Conservation (phyloP, 768 basidiomycete species). For the Daedalea quercina region DNA sequence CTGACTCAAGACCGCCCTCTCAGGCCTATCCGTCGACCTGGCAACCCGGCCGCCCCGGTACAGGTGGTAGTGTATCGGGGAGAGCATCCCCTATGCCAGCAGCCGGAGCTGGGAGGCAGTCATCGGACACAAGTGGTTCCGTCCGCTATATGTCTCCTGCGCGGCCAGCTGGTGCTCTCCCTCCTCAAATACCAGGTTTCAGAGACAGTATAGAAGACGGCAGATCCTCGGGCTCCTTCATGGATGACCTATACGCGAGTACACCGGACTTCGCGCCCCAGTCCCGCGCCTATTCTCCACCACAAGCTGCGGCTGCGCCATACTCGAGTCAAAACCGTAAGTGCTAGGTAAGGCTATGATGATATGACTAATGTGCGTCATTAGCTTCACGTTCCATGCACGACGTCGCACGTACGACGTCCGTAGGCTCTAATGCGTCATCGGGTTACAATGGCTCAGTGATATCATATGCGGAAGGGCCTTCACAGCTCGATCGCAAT, state of each 20-base stretch:
- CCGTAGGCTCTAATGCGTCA: slow-evolving; percentile 9
- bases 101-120: slow-evolving; percentile 10
- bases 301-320: slow-evolving; percentile 1
- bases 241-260: slow-evolving; percentile 16
- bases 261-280: slow-evolving; percentile 9
- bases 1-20: slow-evolving; percentile 13
- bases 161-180: slow-evolving; percentile 22
- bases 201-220: slow-evolving; percentile 13
- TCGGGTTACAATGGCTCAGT: slow-evolving; percentile 4
- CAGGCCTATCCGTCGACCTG: slow-evolving; percentile 4
- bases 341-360: background rate
- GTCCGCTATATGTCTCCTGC: slow-evolving; percentile 10
- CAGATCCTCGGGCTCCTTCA: slow-evolving; percentile 13
- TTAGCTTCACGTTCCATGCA: slow-evolving; percentile 7
- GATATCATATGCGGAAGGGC: slow-evolving; percentile 1
- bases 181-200: slow-evolving; percentile 22
- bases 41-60: slow-evolving; percentile 6
- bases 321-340: slow-evolving; percentile 10
- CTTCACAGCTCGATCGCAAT: slow-evolving; percentile 11
- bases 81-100: slow-evolving; percentile 12
- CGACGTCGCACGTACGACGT: slow-evolving; percentile 10
- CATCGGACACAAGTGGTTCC: slow-evolving; percentile 3
- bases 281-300: slow-evolving; percentile 10
- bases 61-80: slow-evolving; percentile 7
- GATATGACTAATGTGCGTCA: background rate